Evolutionary conservation across 139 green algal genomes (phyloP).

Genomic region (Desmodesmus armatus): DNA sequence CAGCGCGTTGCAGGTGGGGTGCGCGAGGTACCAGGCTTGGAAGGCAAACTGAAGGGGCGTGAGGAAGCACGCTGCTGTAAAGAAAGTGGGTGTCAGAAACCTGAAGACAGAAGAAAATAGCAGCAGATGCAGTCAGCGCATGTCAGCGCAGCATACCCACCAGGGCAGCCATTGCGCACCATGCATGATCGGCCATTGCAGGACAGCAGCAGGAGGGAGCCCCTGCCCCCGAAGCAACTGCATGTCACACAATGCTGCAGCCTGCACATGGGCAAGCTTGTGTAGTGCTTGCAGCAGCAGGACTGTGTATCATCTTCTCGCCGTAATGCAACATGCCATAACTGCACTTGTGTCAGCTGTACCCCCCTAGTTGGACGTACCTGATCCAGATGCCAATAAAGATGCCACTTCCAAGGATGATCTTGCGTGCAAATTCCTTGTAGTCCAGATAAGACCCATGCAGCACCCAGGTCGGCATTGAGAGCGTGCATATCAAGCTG

Average conservation of each 20-base stretch:
- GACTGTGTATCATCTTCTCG: neutral
- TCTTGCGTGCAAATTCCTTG: neutral
- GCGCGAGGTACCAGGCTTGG: neutral
- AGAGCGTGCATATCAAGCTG: constrained; percentile 15
- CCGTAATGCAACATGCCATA: neutral
- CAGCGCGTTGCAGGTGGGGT: neutral
- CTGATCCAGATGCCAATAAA: constrained; percentile 35
- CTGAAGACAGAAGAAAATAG: neutral
- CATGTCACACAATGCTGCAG: neutral
- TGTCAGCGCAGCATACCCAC: no score
- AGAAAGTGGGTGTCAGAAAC: constrained; percentile 31
- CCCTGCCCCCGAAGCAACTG: neutral
- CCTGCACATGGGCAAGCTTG: no score
- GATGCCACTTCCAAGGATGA: constrained; percentile 17
- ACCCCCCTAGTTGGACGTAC: neutral
- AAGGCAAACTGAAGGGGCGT: constrained; percentile 11
- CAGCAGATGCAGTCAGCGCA: neutral
- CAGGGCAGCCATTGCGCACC: no score
- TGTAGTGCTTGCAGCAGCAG: no score
- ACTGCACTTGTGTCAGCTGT: neutral
- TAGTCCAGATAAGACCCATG: neutral
- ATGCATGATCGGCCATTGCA: no score
- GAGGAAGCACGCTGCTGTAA: neutral
- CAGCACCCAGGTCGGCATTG: constrained; percentile 34
- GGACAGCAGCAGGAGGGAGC: no score